A percentile compares a stretch with the other conserved stretches of the same genome.
Conservation (phyloP, 768 basidiomycete genomes). For the Asterophora parasitica region DNA sequence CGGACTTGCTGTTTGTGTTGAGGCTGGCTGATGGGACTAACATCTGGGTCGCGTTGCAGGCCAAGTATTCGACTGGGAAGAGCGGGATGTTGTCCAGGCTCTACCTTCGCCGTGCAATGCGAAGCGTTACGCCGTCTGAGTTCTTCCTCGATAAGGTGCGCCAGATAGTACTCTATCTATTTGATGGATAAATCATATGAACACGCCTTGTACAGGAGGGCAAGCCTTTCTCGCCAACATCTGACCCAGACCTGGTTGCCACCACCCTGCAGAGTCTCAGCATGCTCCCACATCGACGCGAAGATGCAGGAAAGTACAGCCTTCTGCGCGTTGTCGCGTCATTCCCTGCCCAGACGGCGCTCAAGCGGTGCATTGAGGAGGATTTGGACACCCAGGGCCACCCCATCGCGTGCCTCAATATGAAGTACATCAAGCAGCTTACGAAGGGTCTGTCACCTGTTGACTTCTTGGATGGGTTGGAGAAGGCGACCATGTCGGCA, state of each 20-base stretch:
- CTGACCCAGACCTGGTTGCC: conserved; percentile 26
- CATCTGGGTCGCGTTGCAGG: conserved; percentile 41
- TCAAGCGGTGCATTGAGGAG: conserved; percentile 34
- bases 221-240: conserved; percentile 27
- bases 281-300: conserved; percentile 28
- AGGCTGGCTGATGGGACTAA: conserved; percentile 27
- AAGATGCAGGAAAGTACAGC: conserved; percentile 35
- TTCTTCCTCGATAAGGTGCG: conserved; percentile 38
- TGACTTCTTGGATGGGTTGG: conserved; percentile 29
- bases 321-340: conserved; percentile 37
- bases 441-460: conserved; percentile 32
- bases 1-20: conserved; percentile 38
- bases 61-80: conserved; percentile 32
- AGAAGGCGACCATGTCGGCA: no score
- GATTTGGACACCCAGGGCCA: conserved; percentile 34
- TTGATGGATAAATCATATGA: no score
- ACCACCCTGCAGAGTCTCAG: conserved; percentile 23
- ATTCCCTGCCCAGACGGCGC: conserved; percentile 34
- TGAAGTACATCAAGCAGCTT: conserved; percentile 35
- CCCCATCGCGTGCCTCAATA: conserved; percentile 38
- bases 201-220: no score
- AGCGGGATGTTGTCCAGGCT: conserved; percentile 25
- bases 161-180: no score
- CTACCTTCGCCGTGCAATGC: conserved; percentile 32
- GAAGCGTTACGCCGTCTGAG: conserved; percentile 36